Evolutionary conservation across 2,329 filamentous ascomycete genomes (phyloP), one percentile per base, ranked within the genome.

Genomic region (Hypomyces rosellus): DNA sequence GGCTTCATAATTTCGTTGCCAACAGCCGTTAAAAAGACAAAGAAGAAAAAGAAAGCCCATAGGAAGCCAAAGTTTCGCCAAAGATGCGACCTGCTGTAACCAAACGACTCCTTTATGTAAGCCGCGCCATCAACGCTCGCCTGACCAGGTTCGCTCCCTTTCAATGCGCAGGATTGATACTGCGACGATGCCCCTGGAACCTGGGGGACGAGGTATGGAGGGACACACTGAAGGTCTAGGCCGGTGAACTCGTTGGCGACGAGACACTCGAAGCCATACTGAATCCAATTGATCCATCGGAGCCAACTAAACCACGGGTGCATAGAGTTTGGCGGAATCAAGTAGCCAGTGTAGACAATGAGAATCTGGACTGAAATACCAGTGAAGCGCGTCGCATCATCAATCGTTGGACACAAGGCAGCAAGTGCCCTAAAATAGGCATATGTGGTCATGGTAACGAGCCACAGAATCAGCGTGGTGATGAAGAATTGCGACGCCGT

Each of bases 11-110:
- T 58, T 59, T 95, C 88, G 14, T 85, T 83, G 1, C 84, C 86
- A 18, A 86, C 57, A 5, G 86, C 77, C 0, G 88, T 92, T 30
- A 92, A 67, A 11, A 84, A 57, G 12, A 95, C 78, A 61, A 92
- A 95, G 5, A 89, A 75, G 1, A 88, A 73, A 1, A 82, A 79
- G 57, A 89, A 93, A 0, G 85, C 88, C 57, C 91, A 82, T 1
- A 93, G 68, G 3, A 91, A 83, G 33, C 85, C 88, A 60, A 88
- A 89, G 63, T 92, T 90, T 3, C 88, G 81, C 85, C 85, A 88
- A 7, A 84, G 68, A 57, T 88, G 77, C 1, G 69, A 66, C 1
- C 76, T 68, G 4, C 67, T 71, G 61, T 87, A 88, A 2, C 69
- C 64, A 55, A 79, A 85, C 4, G 67, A 63, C 65, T 71, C 8